Percentiles rank a stretch among this genome's conserved stretches.
phyloP scores from a whole-genome alignment of 768 basidiomycete species.

The Polyporus arcularius region DNA sequence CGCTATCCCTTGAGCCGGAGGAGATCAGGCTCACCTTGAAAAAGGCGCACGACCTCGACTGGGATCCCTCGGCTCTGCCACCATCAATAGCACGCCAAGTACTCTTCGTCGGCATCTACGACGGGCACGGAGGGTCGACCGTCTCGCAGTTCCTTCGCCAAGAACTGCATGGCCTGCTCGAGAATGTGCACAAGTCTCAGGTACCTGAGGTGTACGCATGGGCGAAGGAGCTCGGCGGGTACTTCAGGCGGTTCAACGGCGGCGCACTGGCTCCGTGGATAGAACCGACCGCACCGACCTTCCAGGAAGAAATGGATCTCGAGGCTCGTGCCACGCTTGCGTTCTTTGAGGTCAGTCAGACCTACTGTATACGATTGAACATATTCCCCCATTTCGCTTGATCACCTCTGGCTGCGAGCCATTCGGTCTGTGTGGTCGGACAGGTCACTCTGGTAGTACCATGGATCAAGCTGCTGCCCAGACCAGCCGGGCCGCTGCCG shows the following conservation, averaged over 20 bases:
- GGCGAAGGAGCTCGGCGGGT: slow-evolving; percentile 82
- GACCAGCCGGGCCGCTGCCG: no score
- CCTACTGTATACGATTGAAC: no score
- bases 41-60: slow-evolving; percentile 62
- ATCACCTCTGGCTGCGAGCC: no score
- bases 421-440: no score
- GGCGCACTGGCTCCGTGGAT: slow-evolving; percentile 76
- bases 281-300: slow-evolving; percentile 27
- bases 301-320: slow-evolving; percentile 53
- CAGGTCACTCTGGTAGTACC: no score
- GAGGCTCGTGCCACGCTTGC: slow-evolving; percentile 86
- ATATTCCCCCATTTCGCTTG: no score
- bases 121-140: slow-evolving; percentile 92
- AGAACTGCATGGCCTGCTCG: slow-evolving; percentile 83
- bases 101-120: slow-evolving; percentile 88
- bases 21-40: slow-evolving; percentile 71
- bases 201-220: slow-evolving; percentile 78
- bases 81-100: slow-evolving; percentile 70
- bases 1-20: slow-evolving; percentile 72
- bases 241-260: slow-evolving; percentile 87
- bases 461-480: no score
- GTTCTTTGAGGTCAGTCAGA: slow-evolving; percentile 73
- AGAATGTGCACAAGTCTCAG: slow-evolving; percentile 67
- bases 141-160: slow-evolving; percentile 86
- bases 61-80: slow-evolving; percentile 63